A percentile compares a stretch with the other conserved stretches of the same genome.
Evolutionary conservation across 495 filamentous ascomycete species (phyloP).

Genomic region (Bathelium albidoporum): DNA sequence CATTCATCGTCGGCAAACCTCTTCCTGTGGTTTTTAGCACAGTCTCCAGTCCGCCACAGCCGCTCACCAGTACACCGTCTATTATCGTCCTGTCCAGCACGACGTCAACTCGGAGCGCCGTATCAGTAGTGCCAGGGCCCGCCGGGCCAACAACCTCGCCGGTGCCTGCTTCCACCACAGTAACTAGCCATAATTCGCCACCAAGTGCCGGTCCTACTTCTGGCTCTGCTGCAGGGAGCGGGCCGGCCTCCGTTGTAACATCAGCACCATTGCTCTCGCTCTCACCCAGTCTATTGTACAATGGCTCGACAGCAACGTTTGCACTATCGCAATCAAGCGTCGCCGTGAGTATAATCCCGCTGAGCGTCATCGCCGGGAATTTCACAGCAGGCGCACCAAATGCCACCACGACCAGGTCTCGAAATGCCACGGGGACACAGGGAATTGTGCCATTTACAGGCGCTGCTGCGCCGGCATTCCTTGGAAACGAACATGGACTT

Average conservation of each 20-base stretch:
- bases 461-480: background rate
- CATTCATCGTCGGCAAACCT: background rate
- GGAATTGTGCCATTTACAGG: constrained; percentile 1
- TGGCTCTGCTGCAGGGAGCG: too few species aligned
- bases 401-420: background rate
- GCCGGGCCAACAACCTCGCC: background rate
- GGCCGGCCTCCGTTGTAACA: background rate
- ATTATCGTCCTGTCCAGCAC: background rate
- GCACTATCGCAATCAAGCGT: background rate
- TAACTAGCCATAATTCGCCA: background rate
- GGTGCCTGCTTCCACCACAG: background rate
- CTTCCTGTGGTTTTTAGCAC: background rate
- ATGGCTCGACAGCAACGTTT: background rate
- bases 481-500: background rate
- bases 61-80: background rate
- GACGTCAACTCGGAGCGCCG: background rate
- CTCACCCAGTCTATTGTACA: background rate
- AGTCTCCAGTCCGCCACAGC: background rate
- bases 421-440: background rate
- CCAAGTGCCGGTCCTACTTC: too few species aligned
- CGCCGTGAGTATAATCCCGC: too few species aligned
- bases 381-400: background rate
- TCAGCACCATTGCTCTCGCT: background rate
- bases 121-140: background rate
- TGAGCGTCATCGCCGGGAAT: background rate